A percentile compares a stretch with the other conserved stretches of the same genome.
phyloP scores from a whole-genome alignment of 345 rosid genomes.

The Rhodamnia argentea region DNA sequence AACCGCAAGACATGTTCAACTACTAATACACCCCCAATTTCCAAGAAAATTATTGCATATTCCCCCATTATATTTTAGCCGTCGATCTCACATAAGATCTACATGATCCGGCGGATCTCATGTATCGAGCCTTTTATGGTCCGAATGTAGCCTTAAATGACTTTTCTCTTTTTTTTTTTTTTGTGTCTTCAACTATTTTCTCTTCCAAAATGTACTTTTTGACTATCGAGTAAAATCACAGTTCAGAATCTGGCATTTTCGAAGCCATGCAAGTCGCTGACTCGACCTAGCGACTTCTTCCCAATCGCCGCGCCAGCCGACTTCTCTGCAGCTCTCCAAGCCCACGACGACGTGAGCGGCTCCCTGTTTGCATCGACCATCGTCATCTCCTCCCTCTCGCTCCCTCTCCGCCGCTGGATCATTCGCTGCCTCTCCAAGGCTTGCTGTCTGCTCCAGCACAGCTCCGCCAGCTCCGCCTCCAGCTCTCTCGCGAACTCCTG shows the following conservation, averaged over 20 bases:
- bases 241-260: slow-evolving; percentile 86
- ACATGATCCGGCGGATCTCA: not conserved
- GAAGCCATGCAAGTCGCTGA: slow-evolving; percentile 88
- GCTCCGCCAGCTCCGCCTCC: slow-evolving; percentile 64
- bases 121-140: not conserved
- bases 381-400: slow-evolving; percentile 25
- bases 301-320: slow-evolving; percentile 64
- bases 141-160: not conserved
- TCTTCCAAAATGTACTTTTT: not conserved
- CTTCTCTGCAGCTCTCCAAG: slow-evolving; percentile 91
- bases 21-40: not conserved
- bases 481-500: slow-evolving; percentile 33
- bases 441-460: slow-evolving; percentile 43
- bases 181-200: not conserved
- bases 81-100: not conserved
- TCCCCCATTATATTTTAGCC: not conserved
- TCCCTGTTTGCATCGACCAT: slow-evolving; percentile 10
- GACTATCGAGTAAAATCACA: not conserved
- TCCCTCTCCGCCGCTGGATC: slow-evolving; percentile 16
- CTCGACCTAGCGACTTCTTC: slow-evolving; percentile 65
- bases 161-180: not conserved
- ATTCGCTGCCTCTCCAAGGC: slow-evolving; percentile 1
- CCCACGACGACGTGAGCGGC: slow-evolving; percentile 74
- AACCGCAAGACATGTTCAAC: not conserved
- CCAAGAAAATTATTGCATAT: not conserved